phyloP scores from a whole-genome alignment of 306 rosid species.

The Quercus glauca region DNA sequence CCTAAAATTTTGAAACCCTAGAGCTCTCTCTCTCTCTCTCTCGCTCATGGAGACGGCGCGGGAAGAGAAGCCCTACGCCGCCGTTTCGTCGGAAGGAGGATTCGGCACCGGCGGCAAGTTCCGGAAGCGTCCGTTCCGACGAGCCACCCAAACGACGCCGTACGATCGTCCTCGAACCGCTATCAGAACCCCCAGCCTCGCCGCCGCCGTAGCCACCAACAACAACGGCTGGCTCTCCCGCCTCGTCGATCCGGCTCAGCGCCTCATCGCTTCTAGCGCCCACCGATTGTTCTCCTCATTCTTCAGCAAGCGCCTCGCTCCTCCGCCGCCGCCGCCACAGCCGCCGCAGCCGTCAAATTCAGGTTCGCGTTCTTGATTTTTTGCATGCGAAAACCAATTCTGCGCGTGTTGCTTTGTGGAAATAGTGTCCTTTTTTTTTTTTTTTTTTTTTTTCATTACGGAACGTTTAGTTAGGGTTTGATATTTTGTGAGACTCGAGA shows the following conservation, averaged over 20 bases:
- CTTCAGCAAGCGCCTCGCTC: constrained; percentile 70
- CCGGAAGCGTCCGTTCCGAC: constrained; percentile 57
- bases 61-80: constrained; percentile 55
- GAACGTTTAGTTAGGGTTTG: constrained; percentile 18
- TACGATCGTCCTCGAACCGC: constrained; percentile 72
- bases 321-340: constrained; percentile 33
- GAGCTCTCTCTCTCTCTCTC: constrained; percentile 20
- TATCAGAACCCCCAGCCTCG: constrained; percentile 46
- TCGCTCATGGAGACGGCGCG: constrained; percentile 66
- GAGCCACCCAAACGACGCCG: constrained; percentile 62
- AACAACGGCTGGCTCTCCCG: constrained; percentile 75
- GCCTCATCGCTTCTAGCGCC: constrained; percentile 61
- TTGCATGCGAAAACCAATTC: background rate
- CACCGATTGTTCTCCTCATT: constrained; percentile 68
- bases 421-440: background rate
- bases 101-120: constrained; percentile 83
- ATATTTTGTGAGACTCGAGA: background rate
- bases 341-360: constrained; percentile 10
- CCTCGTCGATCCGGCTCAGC: constrained; percentile 90
- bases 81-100: constrained; percentile 28
- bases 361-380: constrained; percentile 26
- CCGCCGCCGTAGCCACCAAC: background rate
- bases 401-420: background rate
- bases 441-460: background rate
- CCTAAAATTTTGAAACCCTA: constrained; percentile 26